phyloP scores from a whole-genome alignment of 345 rosid genomes.

The Citrus reticulata region DNA sequence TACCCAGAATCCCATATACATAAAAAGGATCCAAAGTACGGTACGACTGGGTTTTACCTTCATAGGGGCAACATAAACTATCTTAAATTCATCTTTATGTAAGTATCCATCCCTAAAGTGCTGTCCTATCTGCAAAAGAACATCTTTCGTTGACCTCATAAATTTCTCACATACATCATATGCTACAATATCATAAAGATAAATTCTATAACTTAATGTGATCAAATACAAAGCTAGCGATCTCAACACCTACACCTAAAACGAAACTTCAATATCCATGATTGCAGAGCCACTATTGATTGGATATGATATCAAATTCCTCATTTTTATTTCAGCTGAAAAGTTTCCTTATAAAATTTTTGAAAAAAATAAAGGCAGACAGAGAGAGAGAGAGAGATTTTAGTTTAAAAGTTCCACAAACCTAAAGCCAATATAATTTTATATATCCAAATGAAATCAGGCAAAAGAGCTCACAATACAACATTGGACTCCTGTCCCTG shows the following conservation, averaged over 20 bases:
- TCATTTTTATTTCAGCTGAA: neutral
- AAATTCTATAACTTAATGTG: neutral
- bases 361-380: neutral
- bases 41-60: slow-evolving; percentile 53
- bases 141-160: neutral
- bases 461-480: neutral
- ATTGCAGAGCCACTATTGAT: neutral
- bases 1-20: neutral
- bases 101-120: slow-evolving; percentile 93
- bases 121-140: slow-evolving; percentile 72
- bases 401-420: neutral
- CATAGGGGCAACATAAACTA: slow-evolving; percentile 99
- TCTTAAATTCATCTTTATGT: slow-evolving; percentile 94
- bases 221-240: neutral
- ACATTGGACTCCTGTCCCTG: neutral
- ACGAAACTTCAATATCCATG: neutral
- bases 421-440: neutral
- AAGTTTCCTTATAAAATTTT: neutral
- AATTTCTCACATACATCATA: neutral
- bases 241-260: neutral
- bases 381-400: too few relatives aligned
- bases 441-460: neutral
- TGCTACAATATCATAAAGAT: neutral
- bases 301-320: neutral
- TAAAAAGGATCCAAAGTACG: neutral